These are phyloP conservation scores for Poa pratensis DNA, from an alignment of 176 grass and related monocot genomes.

Conservation along the genomic window DNA sequence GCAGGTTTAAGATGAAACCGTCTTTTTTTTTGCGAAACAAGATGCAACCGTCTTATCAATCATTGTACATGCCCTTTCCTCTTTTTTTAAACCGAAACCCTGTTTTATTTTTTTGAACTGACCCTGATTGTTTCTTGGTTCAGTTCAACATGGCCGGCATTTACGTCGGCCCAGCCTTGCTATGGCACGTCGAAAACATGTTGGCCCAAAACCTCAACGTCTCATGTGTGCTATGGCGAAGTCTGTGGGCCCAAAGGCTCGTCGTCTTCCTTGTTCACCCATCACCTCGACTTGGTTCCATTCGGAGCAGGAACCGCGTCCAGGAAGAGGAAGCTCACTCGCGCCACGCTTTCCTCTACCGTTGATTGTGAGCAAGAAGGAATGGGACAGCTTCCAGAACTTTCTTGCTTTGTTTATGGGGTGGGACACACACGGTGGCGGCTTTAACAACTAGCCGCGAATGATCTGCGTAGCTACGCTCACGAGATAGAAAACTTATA, in stretches of 20 bases:
- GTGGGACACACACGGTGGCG: not conserved
- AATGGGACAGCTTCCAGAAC: not conserved
- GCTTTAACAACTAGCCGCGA: not conserved
- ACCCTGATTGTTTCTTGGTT: too few relatives aligned
- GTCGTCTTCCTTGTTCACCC: not conserved
- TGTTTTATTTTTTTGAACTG: too few relatives aligned
- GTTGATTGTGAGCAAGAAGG: not conserved
- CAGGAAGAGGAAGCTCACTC: not conserved
- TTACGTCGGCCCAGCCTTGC: constrained; percentile 29
- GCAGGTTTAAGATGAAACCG: too few relatives aligned
- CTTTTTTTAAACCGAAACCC: too few relatives aligned
- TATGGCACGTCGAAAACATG: constrained; percentile 49
- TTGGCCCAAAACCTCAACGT: not conserved
- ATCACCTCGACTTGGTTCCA: not conserved
- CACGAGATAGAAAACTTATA: not conserved
- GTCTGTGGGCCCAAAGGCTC: not conserved
- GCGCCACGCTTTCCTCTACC: not conserved
- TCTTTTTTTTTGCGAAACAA: too few relatives aligned
- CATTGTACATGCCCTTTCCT: too few relatives aligned
- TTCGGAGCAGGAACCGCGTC: not conserved
- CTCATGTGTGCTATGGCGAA: constrained; percentile 1
- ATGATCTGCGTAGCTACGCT: constrained; percentile 46
- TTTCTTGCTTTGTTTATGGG: constrained; percentile 5
- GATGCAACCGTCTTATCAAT: too few relatives aligned
- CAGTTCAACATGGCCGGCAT: too few relatives aligned